Evolutionary conservation across 202 grass and related monocot genomes (phyloP), one percentile per base, ranked within the genome.

Genomic region (Tripidium arundinaceum): DNA sequence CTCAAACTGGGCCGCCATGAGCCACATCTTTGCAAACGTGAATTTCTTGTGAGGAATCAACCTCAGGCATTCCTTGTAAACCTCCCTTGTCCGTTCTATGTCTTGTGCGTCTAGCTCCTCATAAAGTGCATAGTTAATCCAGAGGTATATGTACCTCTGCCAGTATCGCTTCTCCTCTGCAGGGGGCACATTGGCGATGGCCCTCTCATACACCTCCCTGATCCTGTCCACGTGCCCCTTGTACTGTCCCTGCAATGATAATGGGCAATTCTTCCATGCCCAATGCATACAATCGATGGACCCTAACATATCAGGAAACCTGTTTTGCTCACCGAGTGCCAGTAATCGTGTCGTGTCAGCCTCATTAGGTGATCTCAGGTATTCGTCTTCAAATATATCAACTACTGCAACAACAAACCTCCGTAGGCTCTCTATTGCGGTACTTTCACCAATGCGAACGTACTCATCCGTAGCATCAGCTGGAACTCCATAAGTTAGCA

Each of bases 101-200:
- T 97, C 94, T 70, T 88, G 77, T 39, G 86, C 83, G 34, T 94
- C 91, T 34, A 97, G 89, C 45, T 97, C 94, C 82, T 97, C 94
- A 76, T 90, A 97, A n/a, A 92, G 75, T 49, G 91, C 91, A 70
- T 97, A 97, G 55, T 94, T 91, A 76, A 97, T 93, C 94, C 91
- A 92, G 31, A 94, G 77, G n/a, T 94, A 92, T 55, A 97, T 94
- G 62, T 97, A 97, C 60, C 94, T 68, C 61, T 97, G 86, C 95
- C 95, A 98, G 22, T 98, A 95, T 2, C 92, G 67, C 68, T 98
- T 98, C 86, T 98, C 95, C 19, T 95, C 90, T 42, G 90, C 92
- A 25, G 95, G 92, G 22, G 92, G 95, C 26, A 93, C 86, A 82
- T 95, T 98, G 7, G 88, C 76, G 1, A 95, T 95, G 16, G 90